A percentile compares a stretch with the other conserved stretches of the same genome.
Evolutionary conservation across 169 alveolate genomes (phyloP).

Genomic region (Plasmodium coatneyi): DNA sequence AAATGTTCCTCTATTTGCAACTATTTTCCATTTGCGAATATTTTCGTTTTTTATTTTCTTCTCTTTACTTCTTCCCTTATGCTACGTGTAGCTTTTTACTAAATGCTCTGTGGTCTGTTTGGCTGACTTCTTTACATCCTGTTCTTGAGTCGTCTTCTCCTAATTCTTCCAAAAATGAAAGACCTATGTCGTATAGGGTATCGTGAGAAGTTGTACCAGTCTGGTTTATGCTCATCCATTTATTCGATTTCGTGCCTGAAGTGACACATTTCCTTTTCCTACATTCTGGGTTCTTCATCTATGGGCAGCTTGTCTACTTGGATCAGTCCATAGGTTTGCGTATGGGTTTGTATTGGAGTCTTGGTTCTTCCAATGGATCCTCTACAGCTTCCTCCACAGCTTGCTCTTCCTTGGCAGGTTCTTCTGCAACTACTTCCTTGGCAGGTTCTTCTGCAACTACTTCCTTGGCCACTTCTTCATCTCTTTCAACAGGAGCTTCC

Average conservation of each 20-base stretch:
- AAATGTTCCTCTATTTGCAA: background rate
- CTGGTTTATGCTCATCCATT: background rate
- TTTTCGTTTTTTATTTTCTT: too few species aligned
- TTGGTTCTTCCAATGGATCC: too few species aligned
- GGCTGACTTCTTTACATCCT: background rate
- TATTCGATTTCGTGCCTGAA: background rate
- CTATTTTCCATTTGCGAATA: background rate
- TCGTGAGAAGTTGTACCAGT: background rate
- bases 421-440: too few species aligned
- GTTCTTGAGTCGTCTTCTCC: background rate
- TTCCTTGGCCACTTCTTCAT: background rate
- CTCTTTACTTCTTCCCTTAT: background rate
- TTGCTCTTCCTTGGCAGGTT: background rate
- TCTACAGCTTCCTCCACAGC: too few species aligned
- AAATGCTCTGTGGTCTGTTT: background rate
- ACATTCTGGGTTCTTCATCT: background rate
- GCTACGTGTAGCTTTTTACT: background rate
- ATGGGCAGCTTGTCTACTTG: background rate
- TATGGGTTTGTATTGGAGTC: too few species aligned
- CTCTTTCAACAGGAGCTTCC: too few species aligned
- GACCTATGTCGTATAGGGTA: background rate
- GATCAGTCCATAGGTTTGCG: background rate
- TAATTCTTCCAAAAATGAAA: background rate
- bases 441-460: too few species aligned
- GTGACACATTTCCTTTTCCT: background rate